Conservation (phyloP, 495 filamentous ascomycete genomes). For the Talaromyces liani region DNA sequence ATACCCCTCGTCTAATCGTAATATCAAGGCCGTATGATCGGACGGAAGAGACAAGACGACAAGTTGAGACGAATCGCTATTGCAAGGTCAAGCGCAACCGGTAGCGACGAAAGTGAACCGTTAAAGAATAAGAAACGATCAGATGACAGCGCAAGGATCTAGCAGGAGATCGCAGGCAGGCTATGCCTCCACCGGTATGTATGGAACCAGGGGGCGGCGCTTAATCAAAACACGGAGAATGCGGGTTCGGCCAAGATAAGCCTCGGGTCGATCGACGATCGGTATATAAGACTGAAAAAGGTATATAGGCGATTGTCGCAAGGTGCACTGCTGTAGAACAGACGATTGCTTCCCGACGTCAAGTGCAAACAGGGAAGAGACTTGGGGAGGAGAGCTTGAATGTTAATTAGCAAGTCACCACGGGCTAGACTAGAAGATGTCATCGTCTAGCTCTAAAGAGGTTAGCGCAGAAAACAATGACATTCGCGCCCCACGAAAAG, state of each 20-base stretch:
- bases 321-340: background rate
- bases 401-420: background rate
- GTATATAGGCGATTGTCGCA: background rate
- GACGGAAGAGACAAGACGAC: background rate
- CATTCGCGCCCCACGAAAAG: background rate
- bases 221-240: slow-evolving; percentile 4
- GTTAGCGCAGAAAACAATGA: background rate
- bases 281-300: background rate
- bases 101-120: background rate
- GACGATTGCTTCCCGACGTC: background rate
- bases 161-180: background rate
- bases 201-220: background rate
- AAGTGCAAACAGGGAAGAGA: background rate
- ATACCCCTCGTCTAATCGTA: background rate
- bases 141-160: background rate
- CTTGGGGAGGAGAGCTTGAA: background rate
- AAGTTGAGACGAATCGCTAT: background rate
- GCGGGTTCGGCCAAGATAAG: background rate
- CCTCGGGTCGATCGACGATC: background rate
- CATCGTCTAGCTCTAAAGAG: background rate
- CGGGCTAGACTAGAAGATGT: background rate
- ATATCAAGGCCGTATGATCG: background rate
- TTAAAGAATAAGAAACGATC: background rate
- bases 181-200: background rate
- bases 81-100: background rate